phyloP scores from a whole-genome alignment of 106 monocot species.

The Apostasia ramifera region DNA sequence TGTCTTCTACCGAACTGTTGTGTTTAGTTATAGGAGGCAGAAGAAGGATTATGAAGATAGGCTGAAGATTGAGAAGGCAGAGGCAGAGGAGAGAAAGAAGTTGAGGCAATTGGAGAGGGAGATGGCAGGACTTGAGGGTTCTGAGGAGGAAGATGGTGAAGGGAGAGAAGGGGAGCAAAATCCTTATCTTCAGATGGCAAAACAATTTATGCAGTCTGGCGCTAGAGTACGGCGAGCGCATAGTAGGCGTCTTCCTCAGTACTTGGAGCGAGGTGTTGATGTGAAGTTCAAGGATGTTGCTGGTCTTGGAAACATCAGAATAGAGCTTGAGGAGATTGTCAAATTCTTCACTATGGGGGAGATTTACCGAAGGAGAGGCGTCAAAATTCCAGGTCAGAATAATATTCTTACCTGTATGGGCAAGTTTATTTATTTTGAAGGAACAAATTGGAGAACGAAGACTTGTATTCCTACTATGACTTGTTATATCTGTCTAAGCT shows the following conservation, averaged over 20 bases:
- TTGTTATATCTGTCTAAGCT: too few species aligned
- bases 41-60: constrained; percentile 83
- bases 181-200: constrained; percentile 71
- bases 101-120: constrained; percentile 70
- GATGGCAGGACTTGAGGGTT: constrained; percentile 47
- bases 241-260: constrained; percentile 55
- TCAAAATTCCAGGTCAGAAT: constrained; percentile 73
- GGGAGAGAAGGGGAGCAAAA: constrained; percentile 53
- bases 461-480: too few species aligned
- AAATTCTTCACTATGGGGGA: constrained; percentile 85
- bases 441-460: too few species aligned
- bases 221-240: constrained; percentile 58
- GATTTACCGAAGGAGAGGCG: constrained; percentile 77
- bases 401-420: background rate
- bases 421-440: too few species aligned
- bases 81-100: constrained; percentile 76
- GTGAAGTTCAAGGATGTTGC: constrained; percentile 85
- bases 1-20: constrained; percentile 70
- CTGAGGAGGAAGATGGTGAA: constrained; percentile 39
- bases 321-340: constrained; percentile 90
- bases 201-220: constrained; percentile 80
- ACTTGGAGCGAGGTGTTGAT: constrained; percentile 68
- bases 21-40: constrained; percentile 71
- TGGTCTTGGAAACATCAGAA: constrained; percentile 80
- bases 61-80: constrained; percentile 78